These are phyloP conservation scores for Cercospora sp. DNA, from an alignment of 2,329 filamentous ascomycete species.

Conservation along the genomic window DNA sequence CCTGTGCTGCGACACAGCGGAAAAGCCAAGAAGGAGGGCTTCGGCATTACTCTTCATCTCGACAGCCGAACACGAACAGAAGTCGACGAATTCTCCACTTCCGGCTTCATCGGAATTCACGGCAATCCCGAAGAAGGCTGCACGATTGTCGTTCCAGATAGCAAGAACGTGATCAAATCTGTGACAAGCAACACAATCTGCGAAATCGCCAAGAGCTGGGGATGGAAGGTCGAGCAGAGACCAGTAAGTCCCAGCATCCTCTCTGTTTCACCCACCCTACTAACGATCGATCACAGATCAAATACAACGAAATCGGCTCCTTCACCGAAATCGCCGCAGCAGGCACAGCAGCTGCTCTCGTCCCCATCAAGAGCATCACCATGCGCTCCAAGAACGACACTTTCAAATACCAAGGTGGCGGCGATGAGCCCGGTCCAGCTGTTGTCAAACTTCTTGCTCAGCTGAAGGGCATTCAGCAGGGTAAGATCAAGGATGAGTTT, in stretches of 20 bases:
- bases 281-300: constrained; percentile 52
- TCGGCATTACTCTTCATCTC: constrained; percentile 90
- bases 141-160: constrained; percentile 83
- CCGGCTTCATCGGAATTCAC: constrained; percentile 82
- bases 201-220: constrained; percentile 72
- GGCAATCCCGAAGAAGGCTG: constrained; percentile 54
- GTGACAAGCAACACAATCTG: constrained; percentile 80
- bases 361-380: constrained; percentile 89
- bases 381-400: constrained; percentile 60
- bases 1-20: constrained; percentile 88
- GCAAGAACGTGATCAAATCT: constrained; percentile 80
- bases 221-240: constrained; percentile 80
- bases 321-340: constrained; percentile 86
- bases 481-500: constrained; percentile 73
- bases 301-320: constrained; percentile 60
- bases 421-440: constrained; percentile 70
- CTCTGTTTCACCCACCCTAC: background rate
- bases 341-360: constrained; percentile 85
- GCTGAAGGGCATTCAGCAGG: constrained; percentile 82
- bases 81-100: constrained; percentile 94
- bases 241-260: constrained; percentile 51
- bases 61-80: constrained; percentile 82
- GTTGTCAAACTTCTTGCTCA: constrained; percentile 71
- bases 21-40: constrained; percentile 73
- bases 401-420: constrained; percentile 56